Evolutionary conservation across 1,284 basidiomycete species (phyloP).

Genomic region (Ustilago trichophora): DNA sequence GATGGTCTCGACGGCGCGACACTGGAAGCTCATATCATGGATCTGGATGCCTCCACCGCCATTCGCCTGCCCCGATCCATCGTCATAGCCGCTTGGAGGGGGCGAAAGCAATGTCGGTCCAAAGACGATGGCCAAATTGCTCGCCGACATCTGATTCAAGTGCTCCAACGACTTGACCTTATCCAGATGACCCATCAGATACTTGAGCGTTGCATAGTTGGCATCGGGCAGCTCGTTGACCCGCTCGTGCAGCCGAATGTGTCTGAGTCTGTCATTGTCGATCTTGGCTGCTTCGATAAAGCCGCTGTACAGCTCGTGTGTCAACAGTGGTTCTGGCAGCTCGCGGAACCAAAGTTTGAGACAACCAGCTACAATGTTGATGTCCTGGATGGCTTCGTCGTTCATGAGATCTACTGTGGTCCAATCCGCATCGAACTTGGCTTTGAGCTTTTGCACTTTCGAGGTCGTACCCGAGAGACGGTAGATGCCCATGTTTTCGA

Average conservation of each 20-base stretch:
- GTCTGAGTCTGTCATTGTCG: slow-evolving; percentile 74
- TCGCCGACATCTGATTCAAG: slow-evolving; percentile 90
- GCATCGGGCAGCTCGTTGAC: slow-evolving; percentile 98
- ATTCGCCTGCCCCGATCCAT: neutral
- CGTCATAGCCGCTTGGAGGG: slow-evolving; percentile 34
- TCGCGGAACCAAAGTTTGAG: slow-evolving; percentile 97
- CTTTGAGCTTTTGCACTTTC: slow-evolving; percentile 84
- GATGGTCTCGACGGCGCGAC: slow-evolving; percentile 64
- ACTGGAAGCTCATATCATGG: slow-evolving; percentile 64
- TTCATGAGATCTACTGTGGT: slow-evolving; percentile 55
- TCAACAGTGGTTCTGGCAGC: slow-evolving; percentile 91
- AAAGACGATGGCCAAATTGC: slow-evolving; percentile 95
- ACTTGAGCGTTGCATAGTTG: slow-evolving; percentile 97
- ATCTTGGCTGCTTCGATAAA: slow-evolving; percentile 95
- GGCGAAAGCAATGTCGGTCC: slow-evolving; percentile 80
- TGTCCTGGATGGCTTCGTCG: slow-evolving; percentile 74
- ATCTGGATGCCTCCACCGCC: slow-evolving; percentile 37
- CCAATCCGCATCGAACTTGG: slow-evolving; percentile 75
- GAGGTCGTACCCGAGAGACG: slow-evolving; percentile 90
- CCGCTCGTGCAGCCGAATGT: slow-evolving; percentile 92
- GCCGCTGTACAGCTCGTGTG: slow-evolving; percentile 81
- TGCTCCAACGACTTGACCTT: slow-evolving; percentile 50
- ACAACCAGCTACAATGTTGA: slow-evolving; percentile 92
- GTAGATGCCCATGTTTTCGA: slow-evolving; percentile 89
- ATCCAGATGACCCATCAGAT: slow-evolving; percentile 91